Base-by-base conservation (phyloP, 2,329 filamentous ascomycete genomes). In the Penicillium italicum region DNA sequence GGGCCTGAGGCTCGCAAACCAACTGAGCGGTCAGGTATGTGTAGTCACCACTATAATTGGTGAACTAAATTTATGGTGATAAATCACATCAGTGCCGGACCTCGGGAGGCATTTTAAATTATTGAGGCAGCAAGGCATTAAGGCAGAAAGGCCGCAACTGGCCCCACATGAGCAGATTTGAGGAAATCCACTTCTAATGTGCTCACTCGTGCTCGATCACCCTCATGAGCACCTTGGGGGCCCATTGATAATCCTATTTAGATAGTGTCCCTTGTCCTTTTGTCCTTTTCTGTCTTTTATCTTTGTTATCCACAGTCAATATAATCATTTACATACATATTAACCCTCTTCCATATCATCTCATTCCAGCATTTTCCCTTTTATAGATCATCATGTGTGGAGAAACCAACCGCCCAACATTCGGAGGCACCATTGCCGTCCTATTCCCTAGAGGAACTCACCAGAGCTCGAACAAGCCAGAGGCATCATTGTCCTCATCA, bases 321-420 rank as follows among this genome's bases (percentile, higher is more conserved):
- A 26, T 30, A 48, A 12, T 26, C 22, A 34, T 37, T 26, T 46
- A 8, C 43, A 28, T 28, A 42, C 5, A 36, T 34, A 40, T 44
- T 34, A 26, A 26, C 9, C 16, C 1, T 48, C 20, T 33, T 18
- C 16, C 5, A 28, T 53, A 18, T 42, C 16, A 22, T 34, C 37
- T 50, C 18, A 34, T 55, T 36, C 20, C n/a, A 37, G 4, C 30
- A 53, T 26, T 11, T 33, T 43, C 45, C 44, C 57, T 56, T 20
- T 28, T 37, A 79, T 63, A 81, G 51, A 49, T 54, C 51, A 14
- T 62, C n/a, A 86, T 78, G 20, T 84, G 84, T 5, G 77, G 71
- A 14, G 56, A 65, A 0, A 80, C 80, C 10, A 65, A 69, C 46
- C 85, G 68, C 22, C 80, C 65, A 14, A 81, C 81, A 26, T 77